Base-by-base conservation (phyloP, 192 early-diverging fungal species). In the Chytriomyces sp. region DNA sequence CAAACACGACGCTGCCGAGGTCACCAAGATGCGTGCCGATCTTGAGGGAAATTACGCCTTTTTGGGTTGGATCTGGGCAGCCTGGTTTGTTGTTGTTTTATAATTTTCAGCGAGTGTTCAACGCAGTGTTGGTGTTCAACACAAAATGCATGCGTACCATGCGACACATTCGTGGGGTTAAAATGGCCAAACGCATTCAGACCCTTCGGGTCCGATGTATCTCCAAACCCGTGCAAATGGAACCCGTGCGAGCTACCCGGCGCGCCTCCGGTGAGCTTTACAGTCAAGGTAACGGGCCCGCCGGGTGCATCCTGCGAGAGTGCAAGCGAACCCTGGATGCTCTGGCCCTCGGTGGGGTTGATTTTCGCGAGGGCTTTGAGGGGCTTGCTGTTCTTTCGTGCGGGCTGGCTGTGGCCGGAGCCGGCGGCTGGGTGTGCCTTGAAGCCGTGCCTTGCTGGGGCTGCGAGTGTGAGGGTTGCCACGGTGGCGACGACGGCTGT, bases 171-270 rank as follows among this genome's bases (percentile, higher is more conserved):
- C 12, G 32, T 26, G 26, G 76, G 76, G 49, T 77, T 77, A 52
- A 67, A 77, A 58, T 77, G 76, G 22, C 41, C 41, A 30, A 22
- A 64, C 4, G 32, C 17, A 28, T 14, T 37, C 14, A 53, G 19
- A 10, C 56, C 66, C 26, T 34, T 59, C n/a, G n/a, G n/a, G 22
- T 14, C 12, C 4, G 59, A 53, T 14, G 52, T 30, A 59, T 76
- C 67, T 8, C 75, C 75, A 40, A 75, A 76, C 39, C 57, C 39
- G 59, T 77, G 76, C 1, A 77, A 58, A 64, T 77, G 73, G 49
- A 72, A 31, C 8, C 37, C 75, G 59, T 76, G 71, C 31, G 4
- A n/a, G 33, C 73, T 32, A 28, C 25, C 39, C 6, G 75, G 75
- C 31, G 28, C 31, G 4, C 76, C 17, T 17, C 75, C 75, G 4